These are phyloP conservation scores for Trametes cingulata DNA, from an alignment of 768 basidiomycete genomes.

Conservation along the genomic window DNA sequence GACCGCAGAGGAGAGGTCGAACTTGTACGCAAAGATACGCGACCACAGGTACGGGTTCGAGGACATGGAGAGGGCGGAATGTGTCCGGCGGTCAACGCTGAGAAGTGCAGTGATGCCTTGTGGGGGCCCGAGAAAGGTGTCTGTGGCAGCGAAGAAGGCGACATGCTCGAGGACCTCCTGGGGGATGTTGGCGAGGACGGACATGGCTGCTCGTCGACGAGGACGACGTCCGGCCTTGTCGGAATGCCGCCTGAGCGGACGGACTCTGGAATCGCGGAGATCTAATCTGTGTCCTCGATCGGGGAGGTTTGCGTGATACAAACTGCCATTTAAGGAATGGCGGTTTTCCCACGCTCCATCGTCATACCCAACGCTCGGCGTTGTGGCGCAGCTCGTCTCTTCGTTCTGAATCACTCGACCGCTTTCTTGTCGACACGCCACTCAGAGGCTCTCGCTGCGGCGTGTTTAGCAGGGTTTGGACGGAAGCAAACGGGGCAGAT, in stretches of 20 bases:
- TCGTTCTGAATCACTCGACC: neutral
- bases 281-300: neutral
- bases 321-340: neutral
- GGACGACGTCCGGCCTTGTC: constrained; percentile 1
- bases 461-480: too few relatives aligned
- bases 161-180: constrained; percentile 81
- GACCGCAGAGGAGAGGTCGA: constrained; percentile 55
- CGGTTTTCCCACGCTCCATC: neutral
- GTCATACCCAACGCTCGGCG: neutral
- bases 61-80: constrained; percentile 50
- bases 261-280: constrained; percentile 1
- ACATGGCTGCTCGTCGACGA: constrained; percentile 11
- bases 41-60: constrained; percentile 73
- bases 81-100: constrained; percentile 46
- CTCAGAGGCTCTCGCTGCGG: neutral
- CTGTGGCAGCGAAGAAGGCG: constrained; percentile 62
- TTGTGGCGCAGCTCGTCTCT: neutral
- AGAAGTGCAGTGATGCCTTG: constrained; percentile 58
- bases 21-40: constrained; percentile 64
- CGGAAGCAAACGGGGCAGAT: too few relatives aligned
- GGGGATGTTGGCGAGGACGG: constrained; percentile 46
- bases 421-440: neutral
- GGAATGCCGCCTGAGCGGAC: neutral
- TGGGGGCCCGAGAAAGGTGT: constrained; percentile 59
- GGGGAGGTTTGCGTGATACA: too few relatives aligned